phyloP scores from a whole-genome alignment of 345 rosid species.

The Limnanthes douglasii region DNA sequence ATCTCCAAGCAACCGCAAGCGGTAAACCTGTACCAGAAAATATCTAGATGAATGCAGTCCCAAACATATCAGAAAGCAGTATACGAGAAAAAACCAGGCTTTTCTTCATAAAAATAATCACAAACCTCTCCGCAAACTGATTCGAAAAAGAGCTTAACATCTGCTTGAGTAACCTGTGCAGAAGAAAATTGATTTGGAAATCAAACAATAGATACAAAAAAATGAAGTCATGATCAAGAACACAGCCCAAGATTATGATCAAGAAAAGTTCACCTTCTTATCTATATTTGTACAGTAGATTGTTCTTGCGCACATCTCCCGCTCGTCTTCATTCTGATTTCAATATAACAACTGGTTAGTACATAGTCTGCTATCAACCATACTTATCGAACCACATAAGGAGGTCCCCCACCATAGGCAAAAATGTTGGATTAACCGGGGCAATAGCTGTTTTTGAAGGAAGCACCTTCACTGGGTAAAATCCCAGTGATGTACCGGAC shows the following conservation, averaged over 20 bases:
- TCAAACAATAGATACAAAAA: not conserved
- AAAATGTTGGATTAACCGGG: constrained; percentile 91
- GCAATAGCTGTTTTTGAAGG: constrained; percentile 98
- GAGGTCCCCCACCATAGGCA: constrained; percentile 59
- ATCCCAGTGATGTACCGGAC: constrained; percentile 87
- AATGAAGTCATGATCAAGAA: not conserved
- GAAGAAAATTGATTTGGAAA: not conserved
- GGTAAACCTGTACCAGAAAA: constrained; percentile 37
- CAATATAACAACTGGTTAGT: constrained; percentile 2
- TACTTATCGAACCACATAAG: not conserved
- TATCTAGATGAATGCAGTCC: constrained; percentile 2
- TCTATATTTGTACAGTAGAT: constrained; percentile 92
- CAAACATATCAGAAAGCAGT: too few relatives aligned
- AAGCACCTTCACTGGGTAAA: constrained; percentile 75
- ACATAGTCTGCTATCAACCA: too few relatives aligned
- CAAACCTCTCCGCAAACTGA: constrained; percentile 70
- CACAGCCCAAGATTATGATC: not conserved
- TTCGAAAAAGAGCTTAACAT: constrained; percentile 53
- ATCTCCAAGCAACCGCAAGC: constrained; percentile 72
- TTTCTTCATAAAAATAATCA: constrained; percentile 5
- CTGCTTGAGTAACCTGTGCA: constrained; percentile 54
- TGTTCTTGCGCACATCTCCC: constrained; percentile 91
- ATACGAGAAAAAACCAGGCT: not conserved
- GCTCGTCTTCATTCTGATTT: constrained; percentile 72
- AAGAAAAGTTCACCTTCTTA: constrained; percentile 40